These are phyloP conservation scores for Ophiostoma novo-ulmi DNA, from an alignment of 2,329 filamentous ascomycete species.

Conservation along the genomic window DNA sequence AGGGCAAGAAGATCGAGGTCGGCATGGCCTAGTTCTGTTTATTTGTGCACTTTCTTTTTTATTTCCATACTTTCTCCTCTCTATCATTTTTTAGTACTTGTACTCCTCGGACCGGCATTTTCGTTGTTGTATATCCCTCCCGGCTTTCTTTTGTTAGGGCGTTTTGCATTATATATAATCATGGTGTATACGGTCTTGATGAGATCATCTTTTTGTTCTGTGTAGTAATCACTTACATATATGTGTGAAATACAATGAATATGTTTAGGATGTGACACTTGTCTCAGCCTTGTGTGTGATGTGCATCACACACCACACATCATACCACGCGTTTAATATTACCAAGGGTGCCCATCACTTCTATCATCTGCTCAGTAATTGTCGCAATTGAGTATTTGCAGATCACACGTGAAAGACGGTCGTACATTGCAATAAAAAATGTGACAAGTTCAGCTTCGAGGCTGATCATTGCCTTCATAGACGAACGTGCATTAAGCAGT, in stretches of 20 bases:
- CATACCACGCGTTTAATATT: too few relatives aligned
- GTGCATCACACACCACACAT: neutral
- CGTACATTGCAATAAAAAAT: neutral
- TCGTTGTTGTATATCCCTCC: neutral
- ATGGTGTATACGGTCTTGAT: neutral
- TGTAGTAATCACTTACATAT: neutral
- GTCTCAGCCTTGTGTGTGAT: neutral
- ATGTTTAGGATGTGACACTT: neutral
- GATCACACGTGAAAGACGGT: neutral
- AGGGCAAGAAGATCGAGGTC: constrained; percentile 31
- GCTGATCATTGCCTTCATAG: too few relatives aligned
- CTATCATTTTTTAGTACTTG: neutral
- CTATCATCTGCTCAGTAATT: neutral
- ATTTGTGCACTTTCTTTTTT: neutral
- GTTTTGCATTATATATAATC: neutral
- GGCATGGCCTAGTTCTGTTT: neutral
- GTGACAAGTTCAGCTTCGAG: too few relatives aligned
- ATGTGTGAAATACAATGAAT: neutral
- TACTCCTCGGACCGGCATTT: neutral
- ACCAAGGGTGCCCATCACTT: neutral
- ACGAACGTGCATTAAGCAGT: too few relatives aligned
- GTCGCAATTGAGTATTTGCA: neutral
- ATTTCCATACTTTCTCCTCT: neutral
- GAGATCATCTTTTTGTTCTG: neutral
- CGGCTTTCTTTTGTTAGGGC: neutral